phyloP scores from a whole-genome alignment of 345 rosid species.

The Eucalyptus curtisii region DNA sequence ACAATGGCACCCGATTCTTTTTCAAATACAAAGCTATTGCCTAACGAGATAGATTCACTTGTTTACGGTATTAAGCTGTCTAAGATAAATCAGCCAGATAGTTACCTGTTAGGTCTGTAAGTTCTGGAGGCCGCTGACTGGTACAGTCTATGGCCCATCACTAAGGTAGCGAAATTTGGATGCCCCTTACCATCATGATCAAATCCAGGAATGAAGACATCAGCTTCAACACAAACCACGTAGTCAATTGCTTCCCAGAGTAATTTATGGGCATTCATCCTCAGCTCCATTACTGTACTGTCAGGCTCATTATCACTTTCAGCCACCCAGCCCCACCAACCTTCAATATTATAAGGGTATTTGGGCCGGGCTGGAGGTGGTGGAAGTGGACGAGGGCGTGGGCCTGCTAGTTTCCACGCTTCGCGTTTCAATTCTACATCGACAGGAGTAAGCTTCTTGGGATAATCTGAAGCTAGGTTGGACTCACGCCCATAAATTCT shows the following conservation, averaged over 20 bases:
- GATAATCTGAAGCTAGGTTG: constrained; percentile 28
- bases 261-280: constrained; percentile 92
- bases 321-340: constrained; percentile 99
- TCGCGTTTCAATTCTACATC: constrained; percentile 45
- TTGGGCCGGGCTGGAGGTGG: constrained; percentile 93
- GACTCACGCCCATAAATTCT: constrained; percentile 84
- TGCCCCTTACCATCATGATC: constrained; percentile 93
- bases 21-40: background rate
- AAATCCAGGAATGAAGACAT: constrained; percentile 81
- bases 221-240: constrained; percentile 75
- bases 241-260: constrained; percentile 98
- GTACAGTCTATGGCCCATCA: constrained; percentile 92
- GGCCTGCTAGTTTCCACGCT: constrained; percentile 55
- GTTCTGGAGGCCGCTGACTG: constrained; percentile 78
- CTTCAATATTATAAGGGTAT: constrained; percentile 78
- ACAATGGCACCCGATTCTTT: background rate
- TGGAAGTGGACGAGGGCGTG: constrained; percentile 93
- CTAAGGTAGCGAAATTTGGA: constrained; percentile 86
- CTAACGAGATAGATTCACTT: background rate
- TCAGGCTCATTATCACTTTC: constrained; percentile 99
- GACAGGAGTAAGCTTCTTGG: constrained; percentile 31
- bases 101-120: constrained; percentile 84
- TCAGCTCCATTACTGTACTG: constrained; percentile 86
- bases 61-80: background rate
- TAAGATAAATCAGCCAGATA: background rate